These are phyloP conservation scores for Trichoderma sp. DNA, from an alignment of 2,329 filamentous ascomycete species.

Conservation along the genomic window DNA sequence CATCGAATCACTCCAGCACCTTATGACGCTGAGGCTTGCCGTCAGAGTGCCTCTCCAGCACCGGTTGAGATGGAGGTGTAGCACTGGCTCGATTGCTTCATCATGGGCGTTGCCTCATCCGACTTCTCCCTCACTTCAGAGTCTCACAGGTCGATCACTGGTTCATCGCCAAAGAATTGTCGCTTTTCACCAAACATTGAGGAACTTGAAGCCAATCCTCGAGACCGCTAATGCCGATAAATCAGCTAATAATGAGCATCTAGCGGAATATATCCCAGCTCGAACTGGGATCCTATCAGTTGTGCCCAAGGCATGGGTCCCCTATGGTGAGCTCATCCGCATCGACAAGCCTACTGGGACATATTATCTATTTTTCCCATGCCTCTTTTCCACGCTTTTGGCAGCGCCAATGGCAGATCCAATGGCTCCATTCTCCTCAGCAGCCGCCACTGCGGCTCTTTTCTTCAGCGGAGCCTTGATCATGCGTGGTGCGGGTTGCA, in stretches of 20 bases:
- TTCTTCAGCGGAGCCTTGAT: conserved; percentile 76
- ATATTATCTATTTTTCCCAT: conserved; percentile 83
- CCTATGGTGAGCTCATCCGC: conserved; percentile 78
- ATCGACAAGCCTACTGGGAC: conserved; percentile 79
- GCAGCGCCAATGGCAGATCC: conserved; percentile 68
- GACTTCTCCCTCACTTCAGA: background rate
- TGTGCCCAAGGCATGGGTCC: conserved; percentile 68
- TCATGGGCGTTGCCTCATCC: background rate
- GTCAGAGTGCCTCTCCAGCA: conserved; percentile 28
- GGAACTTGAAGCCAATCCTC: conserved; percentile 22
- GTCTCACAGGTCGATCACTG: conserved; percentile 18
- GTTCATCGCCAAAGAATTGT: conserved; percentile 22
- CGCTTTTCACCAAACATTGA: conserved; percentile 29
- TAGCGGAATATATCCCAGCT: conserved; percentile 61
- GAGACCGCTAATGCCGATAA: conserved; percentile 11
- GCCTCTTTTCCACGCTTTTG: conserved; percentile 78
- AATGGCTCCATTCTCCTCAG: conserved; percentile 57
- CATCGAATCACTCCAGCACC: conserved; percentile 1
- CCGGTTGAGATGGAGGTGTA: conserved; percentile 24
- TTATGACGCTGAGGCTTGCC: conserved; percentile 28
- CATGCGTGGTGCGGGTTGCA: conserved; percentile 85
- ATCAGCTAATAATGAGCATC: background rate
- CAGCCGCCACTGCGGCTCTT: conserved; percentile 63
- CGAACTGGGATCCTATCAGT: conserved; percentile 67
- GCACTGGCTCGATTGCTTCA: conserved; percentile 15